Base-by-base conservation (phyloP, 768 basidiomycete genomes). In the Sporobolomyces pararoseus region DNA sequence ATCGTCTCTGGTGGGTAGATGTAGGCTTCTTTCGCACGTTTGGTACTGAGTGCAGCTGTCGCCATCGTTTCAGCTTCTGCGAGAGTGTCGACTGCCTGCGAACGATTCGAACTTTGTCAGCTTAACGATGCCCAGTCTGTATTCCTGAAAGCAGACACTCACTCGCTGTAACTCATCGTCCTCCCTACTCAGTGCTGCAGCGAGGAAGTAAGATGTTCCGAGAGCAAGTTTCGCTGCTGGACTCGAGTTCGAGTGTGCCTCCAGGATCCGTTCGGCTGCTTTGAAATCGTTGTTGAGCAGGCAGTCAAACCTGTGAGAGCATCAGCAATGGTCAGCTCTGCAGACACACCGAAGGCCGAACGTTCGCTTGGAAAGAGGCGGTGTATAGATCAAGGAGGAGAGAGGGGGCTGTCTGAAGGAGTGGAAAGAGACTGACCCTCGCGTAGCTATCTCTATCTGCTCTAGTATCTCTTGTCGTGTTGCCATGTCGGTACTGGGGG, bases 251-350 rank as follows among this genome's bases (percentile, higher is more conserved):
- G 52, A 27, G 3, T 53, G 10, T 1, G 53, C 34, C 7, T 14
- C 17, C 3, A 74, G 66, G 47, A 68, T 35, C 7, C 1, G 2
- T 10, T 44, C 14, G 1, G 66, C 62, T 0, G 10, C 27, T 23
- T 50, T 44, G 16, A 71, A 13, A 44, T 62, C 58, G 39, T 68
- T 68, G 63, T 74, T 49, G 29, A 74, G 55, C 2, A 74, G 63
- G 4, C 35, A 50, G 7, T 71, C 69, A 55, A 74, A 57, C 31
- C 54, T 58, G 17, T 23, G 31, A 42, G 29, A 16, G 4, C 42
- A 60, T 12, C 42, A 29, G 44, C n/a, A 14, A 37, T 19, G 7
- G 27, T 32, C 55, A 19, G 23, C 31, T 21, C 32, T 7, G 9
- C 32, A 10, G 55, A 7, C 32, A 32, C 23, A 29, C 37, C 52